phyloP scores from a whole-genome alignment of 2,329 filamentous ascomycete genomes.

The Alternaria atra region DNA sequence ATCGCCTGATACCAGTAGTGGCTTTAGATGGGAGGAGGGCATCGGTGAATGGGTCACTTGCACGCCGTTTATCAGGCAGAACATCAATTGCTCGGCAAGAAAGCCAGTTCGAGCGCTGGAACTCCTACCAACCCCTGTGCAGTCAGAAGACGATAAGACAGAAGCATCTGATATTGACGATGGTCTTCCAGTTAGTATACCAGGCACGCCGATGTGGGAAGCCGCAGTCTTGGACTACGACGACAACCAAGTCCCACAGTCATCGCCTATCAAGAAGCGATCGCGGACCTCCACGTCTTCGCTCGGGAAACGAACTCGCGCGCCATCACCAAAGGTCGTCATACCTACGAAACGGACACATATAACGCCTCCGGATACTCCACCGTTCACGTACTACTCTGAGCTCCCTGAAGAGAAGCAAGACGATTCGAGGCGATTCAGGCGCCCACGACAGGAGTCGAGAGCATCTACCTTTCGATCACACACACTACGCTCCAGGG shows the following conservation, averaged over 20 bases:
- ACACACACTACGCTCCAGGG: constrained; percentile 24
- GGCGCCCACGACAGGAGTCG: constrained; percentile 11
- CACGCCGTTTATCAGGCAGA: constrained; percentile 48
- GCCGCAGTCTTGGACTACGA: constrained; percentile 21
- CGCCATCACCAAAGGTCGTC: constrained; percentile 38
- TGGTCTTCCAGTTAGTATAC: not conserved
- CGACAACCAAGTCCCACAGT: constrained; percentile 31
- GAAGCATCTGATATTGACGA: constrained; percentile 26
- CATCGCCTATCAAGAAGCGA: constrained; percentile 36
- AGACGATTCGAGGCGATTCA: constrained; percentile 15
- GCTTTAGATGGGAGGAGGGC: constrained; percentile 56
- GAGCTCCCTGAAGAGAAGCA: constrained; percentile 24
- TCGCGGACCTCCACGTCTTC: constrained; percentile 16
- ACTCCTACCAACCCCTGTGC: constrained; percentile 39
- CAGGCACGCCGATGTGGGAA: constrained; percentile 19
- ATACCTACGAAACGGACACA: constrained; percentile 33
- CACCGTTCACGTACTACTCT: constrained; percentile 26
- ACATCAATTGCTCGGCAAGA: constrained; percentile 19
- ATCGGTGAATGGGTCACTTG: constrained; percentile 58
- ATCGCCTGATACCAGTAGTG: constrained; percentile 36
- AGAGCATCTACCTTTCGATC: constrained; percentile 8
- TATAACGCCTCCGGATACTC: constrained; percentile 26
- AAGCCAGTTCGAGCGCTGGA: constrained; percentile 32
- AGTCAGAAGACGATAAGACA: constrained; percentile 31
- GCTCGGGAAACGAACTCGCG: constrained; percentile 37